Base-by-base conservation (phyloP, 2,329 filamentous ascomycete species). In the Colletotrichum truncatum region DNA sequence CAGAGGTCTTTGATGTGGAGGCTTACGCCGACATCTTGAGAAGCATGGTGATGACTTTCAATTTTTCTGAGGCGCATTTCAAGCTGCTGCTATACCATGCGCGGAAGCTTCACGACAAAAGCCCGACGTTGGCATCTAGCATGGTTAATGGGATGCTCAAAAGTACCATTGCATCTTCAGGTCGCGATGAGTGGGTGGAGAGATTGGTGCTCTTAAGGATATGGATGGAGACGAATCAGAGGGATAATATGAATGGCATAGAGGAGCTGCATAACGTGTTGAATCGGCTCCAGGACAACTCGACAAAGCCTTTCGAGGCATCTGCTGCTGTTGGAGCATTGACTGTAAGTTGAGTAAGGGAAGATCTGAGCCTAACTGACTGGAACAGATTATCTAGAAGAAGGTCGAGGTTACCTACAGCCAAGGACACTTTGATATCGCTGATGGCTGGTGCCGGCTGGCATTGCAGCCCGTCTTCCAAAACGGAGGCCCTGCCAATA, bases 331-430 rank as follows among this genome's bases (percentile, higher is more conserved):
- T 89, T 67, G 89, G 90, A 32, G 86, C 87, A 6, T 90, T 93
- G 70, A 91, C 88, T 32, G 89, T 91, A 73, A 70, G 85, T 75
- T 14, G 6, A 21, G 30, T 8, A 8, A 3, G 1, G 0, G 12
- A 28, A 23, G 6, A 23, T 8, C 6, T 21, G 6, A 10, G 16
- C 18, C 6, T 16, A 6, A 36, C 67, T 72, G 28, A 72, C 72
- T 21, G 12, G 26, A 21, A 10, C 65, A 95, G 91, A 76, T 97
- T 4, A 78, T 97, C 4, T 98, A 94, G 93, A 96, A 93, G 76
- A 86, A 84, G 25, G 82, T 92, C n/a, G 91, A 94, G 55, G 77
- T 81, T 1, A 81, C 82, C 12, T 88, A 87, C 67, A 78, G 77
- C 1, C 82, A 85, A 30, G 80, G 83, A 2, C 78, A 87, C 14